These are phyloP conservation scores for Chlorella sp. DNA, from an alignment of 139 green algal genomes.

Conservation along the genomic window DNA sequence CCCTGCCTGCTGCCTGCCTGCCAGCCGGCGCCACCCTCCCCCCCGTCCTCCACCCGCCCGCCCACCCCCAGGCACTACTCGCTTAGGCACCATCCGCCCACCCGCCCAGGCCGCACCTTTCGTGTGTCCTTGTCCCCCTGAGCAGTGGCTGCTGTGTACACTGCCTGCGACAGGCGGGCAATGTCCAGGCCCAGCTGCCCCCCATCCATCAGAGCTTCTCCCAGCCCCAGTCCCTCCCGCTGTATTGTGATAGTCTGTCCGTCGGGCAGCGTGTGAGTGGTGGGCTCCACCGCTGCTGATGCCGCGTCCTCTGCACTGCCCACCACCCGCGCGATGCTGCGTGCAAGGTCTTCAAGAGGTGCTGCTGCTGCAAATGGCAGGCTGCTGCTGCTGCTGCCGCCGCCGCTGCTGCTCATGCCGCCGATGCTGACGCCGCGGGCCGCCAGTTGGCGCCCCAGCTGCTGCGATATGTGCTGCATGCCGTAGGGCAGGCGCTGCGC, in stretches of 20 bases:
- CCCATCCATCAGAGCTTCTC: slow-evolving; percentile 65
- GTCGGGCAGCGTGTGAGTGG: slow-evolving; percentile 65
- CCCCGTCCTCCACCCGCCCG: too few relatives aligned
- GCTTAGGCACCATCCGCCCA: background rate
- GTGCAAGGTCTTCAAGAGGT: background rate
- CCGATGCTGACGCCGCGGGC: background rate
- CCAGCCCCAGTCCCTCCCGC: slow-evolving; percentile 36
- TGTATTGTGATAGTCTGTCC: slow-evolving; percentile 58
- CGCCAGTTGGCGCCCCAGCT: slow-evolving; percentile 45
- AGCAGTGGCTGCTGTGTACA: slow-evolving; percentile 7
- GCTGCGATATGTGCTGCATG: slow-evolving; percentile 65
- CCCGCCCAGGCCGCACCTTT: slow-evolving; percentile 39
- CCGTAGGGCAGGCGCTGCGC: slow-evolving; percentile 65
- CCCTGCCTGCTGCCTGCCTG: background rate
- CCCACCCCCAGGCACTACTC: too few relatives aligned
- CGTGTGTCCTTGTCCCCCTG: slow-evolving; percentile 31
- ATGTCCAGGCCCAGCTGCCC: slow-evolving; percentile 39
- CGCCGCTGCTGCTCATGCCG: background rate
- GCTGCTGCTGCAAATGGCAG: background rate
- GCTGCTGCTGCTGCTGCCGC: background rate
- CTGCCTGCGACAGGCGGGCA: slow-evolving; percentile 40
- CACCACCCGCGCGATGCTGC: slow-evolving; percentile 24
- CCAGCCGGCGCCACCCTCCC: background rate
- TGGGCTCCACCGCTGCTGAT: background rate
- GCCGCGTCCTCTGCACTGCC: slow-evolving; percentile 18